These are phyloP conservation scores for Croton setiger DNA, from an alignment of 441 rosid species.

Conservation along the genomic window DNA sequence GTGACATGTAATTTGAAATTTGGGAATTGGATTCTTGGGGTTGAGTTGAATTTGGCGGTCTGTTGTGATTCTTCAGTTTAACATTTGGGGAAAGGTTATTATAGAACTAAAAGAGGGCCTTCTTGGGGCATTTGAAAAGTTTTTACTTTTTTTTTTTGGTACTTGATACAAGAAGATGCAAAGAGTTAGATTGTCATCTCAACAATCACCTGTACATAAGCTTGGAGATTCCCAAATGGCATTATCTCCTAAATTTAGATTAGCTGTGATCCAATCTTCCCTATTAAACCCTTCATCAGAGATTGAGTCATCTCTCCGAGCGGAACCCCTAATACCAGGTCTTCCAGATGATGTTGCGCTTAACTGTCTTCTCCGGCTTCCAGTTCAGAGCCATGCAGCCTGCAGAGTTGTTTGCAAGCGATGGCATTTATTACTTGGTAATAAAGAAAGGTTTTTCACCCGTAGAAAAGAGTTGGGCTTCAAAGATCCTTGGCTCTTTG, in stretches of 20 bases:
- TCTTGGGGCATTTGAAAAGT: conserved; percentile 12
- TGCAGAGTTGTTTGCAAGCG: conserved; percentile 73
- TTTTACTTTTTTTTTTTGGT: not conserved
- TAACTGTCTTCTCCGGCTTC: conserved; percentile 74
- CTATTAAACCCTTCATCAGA: conserved; percentile 47
- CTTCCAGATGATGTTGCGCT: conserved; percentile 89
- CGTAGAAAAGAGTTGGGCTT: conserved; percentile 68
- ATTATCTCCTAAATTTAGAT: conserved; percentile 72
- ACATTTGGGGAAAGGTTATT: conserved; percentile 12
- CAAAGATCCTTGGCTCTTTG: conserved; percentile 83
- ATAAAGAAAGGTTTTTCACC: conserved; percentile 65
- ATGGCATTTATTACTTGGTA: conserved; percentile 68
- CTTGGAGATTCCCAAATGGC: conserved; percentile 84
- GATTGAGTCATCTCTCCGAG: conserved; percentile 43
- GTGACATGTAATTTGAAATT: conserved; percentile 11
- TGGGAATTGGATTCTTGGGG: conserved; percentile 15
- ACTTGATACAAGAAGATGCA: conserved; percentile 49
- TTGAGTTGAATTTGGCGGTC: conserved; percentile 16
- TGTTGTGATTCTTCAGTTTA: conserved; percentile 8
- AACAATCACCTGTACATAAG: conserved; percentile 71
- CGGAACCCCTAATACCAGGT: conserved; percentile 75
- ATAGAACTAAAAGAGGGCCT: conserved; percentile 8
- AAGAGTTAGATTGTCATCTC: conserved; percentile 74
- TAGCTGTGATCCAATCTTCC: conserved; percentile 56
- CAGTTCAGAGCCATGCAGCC: conserved; percentile 60